phyloP scores from a whole-genome alignment of 2,329 filamentous ascomycete genomes.

The Trichophyton simii region DNA sequence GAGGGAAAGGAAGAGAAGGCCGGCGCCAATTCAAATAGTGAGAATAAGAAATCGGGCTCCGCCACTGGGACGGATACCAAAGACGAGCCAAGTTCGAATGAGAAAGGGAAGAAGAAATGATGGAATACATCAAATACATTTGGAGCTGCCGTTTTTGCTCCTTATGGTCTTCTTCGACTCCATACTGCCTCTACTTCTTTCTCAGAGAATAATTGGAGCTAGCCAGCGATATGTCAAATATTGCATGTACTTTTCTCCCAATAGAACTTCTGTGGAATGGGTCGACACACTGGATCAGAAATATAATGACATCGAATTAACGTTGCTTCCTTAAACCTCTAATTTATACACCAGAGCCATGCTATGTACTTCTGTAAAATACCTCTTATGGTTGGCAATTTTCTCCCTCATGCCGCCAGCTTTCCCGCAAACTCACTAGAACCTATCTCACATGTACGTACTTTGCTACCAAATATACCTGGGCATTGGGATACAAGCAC shows the following conservation, averaged over 20 bases:
- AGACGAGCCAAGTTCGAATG: slow-evolving; percentile 45
- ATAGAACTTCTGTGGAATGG: background rate
- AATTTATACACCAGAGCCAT: background rate
- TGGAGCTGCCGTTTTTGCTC: background rate
- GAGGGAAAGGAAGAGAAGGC: slow-evolving; percentile 45
- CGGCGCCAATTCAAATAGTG: slow-evolving; percentile 25
- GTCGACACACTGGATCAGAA: background rate
- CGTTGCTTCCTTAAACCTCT: background rate
- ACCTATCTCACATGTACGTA: slow-evolving; percentile 41
- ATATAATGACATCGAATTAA: background rate
- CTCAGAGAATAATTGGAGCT: background rate
- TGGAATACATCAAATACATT: slow-evolving; percentile 30
- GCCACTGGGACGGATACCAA: slow-evolving; percentile 43
- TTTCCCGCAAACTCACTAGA: slow-evolving; percentile 7
- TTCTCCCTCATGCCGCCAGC: slow-evolving; percentile 4
- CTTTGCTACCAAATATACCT: slow-evolving; percentile 43
- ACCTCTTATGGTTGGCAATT: background rate
- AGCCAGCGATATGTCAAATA: background rate
- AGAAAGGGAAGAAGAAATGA: slow-evolving; percentile 47
- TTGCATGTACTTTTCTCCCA: background rate
- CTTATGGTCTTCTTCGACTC: background rate
- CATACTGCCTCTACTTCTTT: background rate
- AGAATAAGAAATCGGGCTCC: slow-evolving; percentile 42
- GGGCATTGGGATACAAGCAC: slow-evolving; percentile 57
- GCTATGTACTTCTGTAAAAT: background rate